Evolutionary conservation across 257 asterid genomes (phyloP), one percentile per base, ranked within the genome.

Genomic region (Petunia secreta): DNA sequence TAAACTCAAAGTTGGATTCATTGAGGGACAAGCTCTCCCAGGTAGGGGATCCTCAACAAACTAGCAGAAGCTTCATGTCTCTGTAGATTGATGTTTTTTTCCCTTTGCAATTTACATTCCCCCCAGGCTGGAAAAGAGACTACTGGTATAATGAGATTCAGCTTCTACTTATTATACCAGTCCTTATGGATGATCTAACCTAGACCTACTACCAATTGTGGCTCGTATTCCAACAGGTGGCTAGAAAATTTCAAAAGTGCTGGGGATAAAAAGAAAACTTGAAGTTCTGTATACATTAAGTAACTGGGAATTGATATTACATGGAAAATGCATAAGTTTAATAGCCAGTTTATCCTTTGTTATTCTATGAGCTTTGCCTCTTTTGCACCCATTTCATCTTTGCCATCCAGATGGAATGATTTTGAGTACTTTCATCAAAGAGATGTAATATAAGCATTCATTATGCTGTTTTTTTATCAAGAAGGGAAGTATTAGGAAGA

Each of bases 111-210:
- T 63, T 58, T 64, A 48, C n/a, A 38, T 48, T 84, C 82, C 84
- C 43, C 38, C 37, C 86, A 93, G 97, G 89, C 84, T 80, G 94
- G 87, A 52, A 87, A 89, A 85, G 95, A 91, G 84, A 80, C 89
- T 81, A 91, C 87, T 75, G 87, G 83, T 82, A 89, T 92, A 91
- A 86, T 85, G 76, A 77, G 92, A 85, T 63, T 87, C 92, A 73
- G 80, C 75, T 60, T 83, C 87, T 77, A 82, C 80, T 84, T 82
- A 77, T 86, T 85, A 74, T 40, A n/a, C n/a, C n/a, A n/a, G 11
- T 46, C n/a, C 76, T 9, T 44, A 37, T 68, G 55, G 75, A 44
- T n/a, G 58, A 44, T 1, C 10, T 1, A 8, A 68, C 43, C 4
- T 44, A 68, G 76, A 44, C 9, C 16, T 68, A n/a, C 57, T 44